A percentile compares a stretch with the other conserved stretches of the same genome.
These are phyloP conservation scores for Marasmius fiardii DNA, from an alignment of 1,284 basidiomycete species.

Conservation along the genomic window DNA sequence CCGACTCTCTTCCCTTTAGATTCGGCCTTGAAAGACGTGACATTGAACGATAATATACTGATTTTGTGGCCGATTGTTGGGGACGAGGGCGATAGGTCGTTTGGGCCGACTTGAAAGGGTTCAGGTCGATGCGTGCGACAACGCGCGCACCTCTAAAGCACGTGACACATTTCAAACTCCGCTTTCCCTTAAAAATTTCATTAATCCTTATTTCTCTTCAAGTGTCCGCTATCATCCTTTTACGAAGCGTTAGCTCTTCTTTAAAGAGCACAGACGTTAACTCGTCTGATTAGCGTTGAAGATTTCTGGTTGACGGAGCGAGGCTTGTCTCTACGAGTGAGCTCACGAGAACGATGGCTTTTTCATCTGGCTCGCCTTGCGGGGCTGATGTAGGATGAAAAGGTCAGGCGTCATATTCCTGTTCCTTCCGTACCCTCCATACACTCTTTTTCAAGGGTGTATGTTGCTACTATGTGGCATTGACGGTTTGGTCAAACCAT, in stretches of 20 bases:
- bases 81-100: no score
- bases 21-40: slow-evolving; percentile 59
- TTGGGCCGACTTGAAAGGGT: no score
- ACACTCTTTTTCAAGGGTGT: no score
- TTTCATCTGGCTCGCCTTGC: slow-evolving; percentile 33
- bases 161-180: slow-evolving; percentile 3
- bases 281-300: slow-evolving; percentile 38
- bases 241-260: slow-evolving; percentile 30
- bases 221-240: slow-evolving; percentile 43
- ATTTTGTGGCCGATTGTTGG: no score
- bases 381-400: slow-evolving; percentile 49
- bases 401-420: slow-evolving; percentile 71
- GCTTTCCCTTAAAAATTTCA: neutral
- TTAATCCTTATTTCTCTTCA: slow-evolving; percentile 17
- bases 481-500: slow-evolving; percentile 81
- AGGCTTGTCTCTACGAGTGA: slow-evolving; percentile 47
- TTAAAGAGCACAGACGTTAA: slow-evolving; percentile 18
- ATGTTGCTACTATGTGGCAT: slow-evolving; percentile 66
- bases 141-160: neutral
- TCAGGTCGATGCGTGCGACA: no score
- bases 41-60: slow-evolving; percentile 34
- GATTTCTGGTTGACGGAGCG: slow-evolving; percentile 72
- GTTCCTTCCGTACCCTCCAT: slow-evolving; percentile 58
- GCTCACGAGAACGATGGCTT: slow-evolving; percentile 67
- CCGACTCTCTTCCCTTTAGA: slow-evolving; percentile 58